Evolutionary conservation across 2,329 filamentous ascomycete species (phyloP), one percentile per base, ranked within the genome.

Genomic region (Talaromyces sp.): DNA sequence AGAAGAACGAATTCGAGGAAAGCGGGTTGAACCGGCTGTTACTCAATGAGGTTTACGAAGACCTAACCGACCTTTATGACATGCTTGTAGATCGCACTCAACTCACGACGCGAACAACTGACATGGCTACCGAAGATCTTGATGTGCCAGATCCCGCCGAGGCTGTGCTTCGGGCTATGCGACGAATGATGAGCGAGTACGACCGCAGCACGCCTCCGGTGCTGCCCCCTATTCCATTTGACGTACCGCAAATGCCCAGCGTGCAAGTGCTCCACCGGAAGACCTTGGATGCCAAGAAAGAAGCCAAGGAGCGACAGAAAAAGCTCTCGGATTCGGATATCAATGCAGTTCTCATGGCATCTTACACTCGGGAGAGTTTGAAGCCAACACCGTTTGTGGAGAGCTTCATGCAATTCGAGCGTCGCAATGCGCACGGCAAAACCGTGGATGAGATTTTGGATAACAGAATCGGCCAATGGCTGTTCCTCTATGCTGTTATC

Each of bases 161-260:
- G 64, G 84, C 89, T 28, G 82, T 85, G 10, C 81, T 86, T 30
- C 83, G 87, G 44, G 91, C 90, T 1, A 80, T 98, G 53, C 87
- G 94, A 59, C 88, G 87, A 65, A 85, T 97, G 12, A 82, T 97
- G 65, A 88, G 85, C 67, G 94, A 98, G 76, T 97, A 92, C 70
- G 95, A 99, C 72, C 87, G 89, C 63, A 94, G 90, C 8, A 91
- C 89, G 14, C 92, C 94, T 1, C 95, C 95, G 0, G 92, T 98
- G 0, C 85, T 94, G 63, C 95, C 95, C 0, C 92, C 94, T 0
- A 87, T 98, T 60, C 94, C 95, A 0, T 98, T 94, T 70, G 94
- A 98, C 72, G 81, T 91, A 4, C 94, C 95, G 2, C 84, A 88
- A 66, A 76, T 96, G 28, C 94, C 94, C 0, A 84, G 83, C 0